Percentiles rank a stretch among this genome's conserved stretches.
Evolutionary conservation across 345 rosid species (phyloP).

Genomic region (Noccaea bulbosa): DNA sequence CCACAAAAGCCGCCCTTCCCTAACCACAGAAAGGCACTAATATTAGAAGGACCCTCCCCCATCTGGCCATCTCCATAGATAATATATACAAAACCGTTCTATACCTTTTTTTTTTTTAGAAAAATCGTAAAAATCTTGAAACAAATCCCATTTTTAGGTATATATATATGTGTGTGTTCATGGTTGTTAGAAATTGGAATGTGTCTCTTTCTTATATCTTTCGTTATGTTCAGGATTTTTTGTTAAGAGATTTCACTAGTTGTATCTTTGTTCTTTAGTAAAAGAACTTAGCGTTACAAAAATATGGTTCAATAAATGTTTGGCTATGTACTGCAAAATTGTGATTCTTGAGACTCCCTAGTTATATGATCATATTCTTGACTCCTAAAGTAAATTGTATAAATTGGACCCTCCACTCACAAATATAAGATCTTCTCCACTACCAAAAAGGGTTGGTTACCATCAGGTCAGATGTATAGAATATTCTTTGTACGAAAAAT

Average conservation of each 20-base stretch:
- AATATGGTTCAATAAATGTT: conserved; percentile 4
- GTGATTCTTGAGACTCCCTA: conserved; percentile 28
- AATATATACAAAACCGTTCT: conserved; percentile 32
- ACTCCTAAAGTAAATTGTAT: conserved; percentile 28
- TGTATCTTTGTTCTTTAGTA: not conserved
- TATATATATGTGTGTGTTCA: not conserved
- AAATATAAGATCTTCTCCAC: conserved; percentile 41
- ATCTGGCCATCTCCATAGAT: conserved; percentile 30
- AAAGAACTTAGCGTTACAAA: not conserved
- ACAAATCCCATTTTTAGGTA: conserved; percentile 15
- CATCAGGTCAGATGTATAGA: conserved; percentile 32
- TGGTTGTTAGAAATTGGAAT: conserved; percentile 35
- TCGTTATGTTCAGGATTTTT: conserved; percentile 3
- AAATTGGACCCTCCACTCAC: conserved; percentile 26
- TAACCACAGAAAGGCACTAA: conserved; percentile 42
- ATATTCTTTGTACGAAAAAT: conserved; percentile 31
- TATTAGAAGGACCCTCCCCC: conserved; percentile 34
- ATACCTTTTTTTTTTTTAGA: not conserved
- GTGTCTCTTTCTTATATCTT: conserved; percentile 6
- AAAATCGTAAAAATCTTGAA: conserved; percentile 17
- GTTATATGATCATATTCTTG: conserved; percentile 34
- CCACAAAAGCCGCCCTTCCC: conserved; percentile 42
- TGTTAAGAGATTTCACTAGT: not conserved
- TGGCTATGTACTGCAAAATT: conserved; percentile 7
- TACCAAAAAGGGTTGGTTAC: conserved; percentile 35